These are phyloP conservation scores for Apiotrichum siamense DNA, from an alignment of 1,284 basidiomycete genomes.

Conservation along the genomic window DNA sequence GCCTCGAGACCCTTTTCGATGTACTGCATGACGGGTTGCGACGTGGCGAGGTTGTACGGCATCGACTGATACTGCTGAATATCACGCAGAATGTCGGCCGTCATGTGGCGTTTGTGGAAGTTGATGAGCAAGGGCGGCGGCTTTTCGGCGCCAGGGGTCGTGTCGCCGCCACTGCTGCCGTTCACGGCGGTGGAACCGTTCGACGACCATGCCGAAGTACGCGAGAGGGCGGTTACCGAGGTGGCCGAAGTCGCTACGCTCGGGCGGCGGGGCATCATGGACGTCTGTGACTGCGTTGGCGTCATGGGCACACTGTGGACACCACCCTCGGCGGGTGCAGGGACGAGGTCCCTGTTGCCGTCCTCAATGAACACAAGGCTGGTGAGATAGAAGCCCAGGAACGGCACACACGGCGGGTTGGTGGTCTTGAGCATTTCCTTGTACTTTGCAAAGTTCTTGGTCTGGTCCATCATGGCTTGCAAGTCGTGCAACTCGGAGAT, in stretches of 20 bases:
- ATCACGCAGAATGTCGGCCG: constrained; percentile 90
- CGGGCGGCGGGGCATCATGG: background rate
- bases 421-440: constrained; percentile 76
- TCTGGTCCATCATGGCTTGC: constrained; percentile 78
- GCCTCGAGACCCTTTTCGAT: constrained; percentile 70
- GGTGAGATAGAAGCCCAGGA: constrained; percentile 94
- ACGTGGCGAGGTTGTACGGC: constrained; percentile 75
- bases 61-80: constrained; percentile 92
- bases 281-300: constrained; percentile 8
- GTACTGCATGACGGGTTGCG: constrained; percentile 64
- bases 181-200: background rate
- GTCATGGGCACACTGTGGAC: constrained; percentile 8
- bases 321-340: constrained; percentile 46
- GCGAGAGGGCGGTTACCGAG: constrained; percentile 6
- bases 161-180: too few relatives aligned
- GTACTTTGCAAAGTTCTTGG: constrained; percentile 91
- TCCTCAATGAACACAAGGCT: constrained; percentile 97
- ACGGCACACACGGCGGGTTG: constrained; percentile 92
- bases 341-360: constrained; percentile 78
- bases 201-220: background rate
- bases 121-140: constrained; percentile 61
- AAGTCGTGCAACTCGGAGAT: constrained; percentile 54
- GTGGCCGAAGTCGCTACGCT: constrained; percentile 1
- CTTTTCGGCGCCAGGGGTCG: background rate
- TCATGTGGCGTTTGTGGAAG: constrained; percentile 89